Base-by-base conservation (phyloP, 805 yeast genomes). In the Spathaspora hagerdaliae region DNA sequence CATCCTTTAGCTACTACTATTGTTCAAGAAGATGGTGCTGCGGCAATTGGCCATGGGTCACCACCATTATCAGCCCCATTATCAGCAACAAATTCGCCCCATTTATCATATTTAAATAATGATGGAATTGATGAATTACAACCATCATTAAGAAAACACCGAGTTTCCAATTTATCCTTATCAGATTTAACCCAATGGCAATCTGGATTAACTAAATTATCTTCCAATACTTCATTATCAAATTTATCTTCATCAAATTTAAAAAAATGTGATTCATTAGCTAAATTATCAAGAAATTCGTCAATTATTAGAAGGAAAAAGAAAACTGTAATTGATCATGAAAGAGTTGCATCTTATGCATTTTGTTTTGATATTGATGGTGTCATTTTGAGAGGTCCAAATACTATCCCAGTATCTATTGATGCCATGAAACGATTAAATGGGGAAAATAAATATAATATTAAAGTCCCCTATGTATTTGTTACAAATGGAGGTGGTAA, bases 331-430 rank as follows among this genome's bases (percentile, higher is more conserved):
- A 74, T 85, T 52, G 87, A 83, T 58, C 92, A 85, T 60, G 78
- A 70, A 36, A 73, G 92, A 59, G 82, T 85, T 36, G 90, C 91
- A 1, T 81, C 87, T 2, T 85, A 85, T 59, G 96, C 96, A 2
- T 89, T 89, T 71, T 94, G 95, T 36, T 89, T 90, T 63, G 96
- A 90, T 67, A 89, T 89, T 45, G 97, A 89, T 61, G 97, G 97
- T 38, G 97, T 89, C 39, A 79, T 89, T 39, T 82, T 89, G 51
- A 76, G 87, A 49, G 96, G 96, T 12, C 91, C 94, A 1, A 79
- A 84, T 43, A 85, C 92, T 6, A 84, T 89, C 40, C 91, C 94
- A 0, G 83, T 85, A 57, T 95, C 96, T 1, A 77, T 74, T 12
- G 77, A 81, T 51, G 96, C 96, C 6, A 66, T 89, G 53, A 74